Conservation (phyloP, 148 eudicot species). For the Vaccinium vitisidaea region DNA sequence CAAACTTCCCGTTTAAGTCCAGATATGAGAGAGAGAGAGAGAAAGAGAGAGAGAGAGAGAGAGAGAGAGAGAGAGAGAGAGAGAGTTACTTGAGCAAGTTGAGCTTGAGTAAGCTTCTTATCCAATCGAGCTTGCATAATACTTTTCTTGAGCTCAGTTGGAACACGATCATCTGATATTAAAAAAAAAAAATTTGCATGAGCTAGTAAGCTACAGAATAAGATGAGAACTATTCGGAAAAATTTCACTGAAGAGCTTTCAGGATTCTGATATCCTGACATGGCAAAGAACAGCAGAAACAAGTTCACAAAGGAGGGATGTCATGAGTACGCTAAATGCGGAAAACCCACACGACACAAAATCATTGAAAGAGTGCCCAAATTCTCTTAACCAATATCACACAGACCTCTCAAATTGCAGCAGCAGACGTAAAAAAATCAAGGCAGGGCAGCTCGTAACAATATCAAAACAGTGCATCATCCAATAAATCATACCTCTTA, state of each 20-base stretch:
- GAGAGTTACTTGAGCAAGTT: conserved; percentile 7
- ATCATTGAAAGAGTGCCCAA: too few relatives aligned
- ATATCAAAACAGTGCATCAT: background rate
- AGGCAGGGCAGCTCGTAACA: too few relatives aligned
- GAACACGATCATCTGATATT: background rate
- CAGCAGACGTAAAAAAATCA: too few relatives aligned
- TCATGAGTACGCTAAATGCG: background rate
- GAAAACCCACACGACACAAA: too few relatives aligned
- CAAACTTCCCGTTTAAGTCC: background rate
- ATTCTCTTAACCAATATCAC: too few relatives aligned
- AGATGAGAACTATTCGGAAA: background rate
- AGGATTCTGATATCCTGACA: background rate
- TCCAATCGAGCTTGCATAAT: conserved; percentile 11
- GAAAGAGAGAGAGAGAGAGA: background rate
- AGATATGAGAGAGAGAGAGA: background rate
- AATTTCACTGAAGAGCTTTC: background rate
- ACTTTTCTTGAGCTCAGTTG: conserved; percentile 6
- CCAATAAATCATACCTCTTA: background rate
- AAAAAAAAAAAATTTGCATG: background rate
- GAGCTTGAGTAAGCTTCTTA: conserved; percentile 10
- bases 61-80: conserved; percentile 15
- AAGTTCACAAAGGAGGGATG: too few relatives aligned
- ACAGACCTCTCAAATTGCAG: too few relatives aligned
- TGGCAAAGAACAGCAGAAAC: background rate
- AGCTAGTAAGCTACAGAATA: background rate